These are phyloP conservation scores for Alternaria incomplexa DNA, from an alignment of 2,329 filamentous ascomycete species.

Conservation along the genomic window DNA sequence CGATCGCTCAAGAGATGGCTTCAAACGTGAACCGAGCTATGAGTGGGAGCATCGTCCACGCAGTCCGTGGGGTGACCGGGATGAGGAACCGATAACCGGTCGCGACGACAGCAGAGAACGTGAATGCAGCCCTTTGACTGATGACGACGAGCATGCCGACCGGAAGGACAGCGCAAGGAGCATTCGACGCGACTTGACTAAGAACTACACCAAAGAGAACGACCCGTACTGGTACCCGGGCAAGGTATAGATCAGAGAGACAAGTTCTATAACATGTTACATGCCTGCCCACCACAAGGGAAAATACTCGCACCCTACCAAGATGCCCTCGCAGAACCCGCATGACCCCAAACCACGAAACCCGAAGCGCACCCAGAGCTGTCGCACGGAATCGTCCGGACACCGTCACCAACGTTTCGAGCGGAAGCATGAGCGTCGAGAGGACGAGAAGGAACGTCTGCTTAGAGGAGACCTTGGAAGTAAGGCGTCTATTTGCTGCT, in stretches of 20 bases:
- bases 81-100: not conserved
- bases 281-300: not conserved
- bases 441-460: constrained; percentile 1
- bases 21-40: not conserved
- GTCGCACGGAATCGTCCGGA: not conserved
- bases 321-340: not conserved
- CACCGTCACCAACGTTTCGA: not conserved
- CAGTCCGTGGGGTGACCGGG: not conserved
- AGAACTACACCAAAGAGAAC: not conserved
- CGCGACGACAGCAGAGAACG: not conserved
- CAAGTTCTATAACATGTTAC: not conserved
- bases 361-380: not conserved
- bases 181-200: not conserved
- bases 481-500: not conserved
- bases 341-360: not conserved
- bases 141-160: not conserved
- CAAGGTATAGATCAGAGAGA: not conserved
- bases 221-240: not conserved
- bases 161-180: not conserved
- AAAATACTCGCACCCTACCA: not conserved
- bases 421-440: constrained; percentile 1
- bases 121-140: not conserved
- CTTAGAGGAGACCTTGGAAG: not conserved
- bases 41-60: not conserved
- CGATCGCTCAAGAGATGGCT: not conserved